Evolutionary conservation across 2,329 filamentous ascomycete species (phyloP).

Genomic region (Knufia fluminis): DNA sequence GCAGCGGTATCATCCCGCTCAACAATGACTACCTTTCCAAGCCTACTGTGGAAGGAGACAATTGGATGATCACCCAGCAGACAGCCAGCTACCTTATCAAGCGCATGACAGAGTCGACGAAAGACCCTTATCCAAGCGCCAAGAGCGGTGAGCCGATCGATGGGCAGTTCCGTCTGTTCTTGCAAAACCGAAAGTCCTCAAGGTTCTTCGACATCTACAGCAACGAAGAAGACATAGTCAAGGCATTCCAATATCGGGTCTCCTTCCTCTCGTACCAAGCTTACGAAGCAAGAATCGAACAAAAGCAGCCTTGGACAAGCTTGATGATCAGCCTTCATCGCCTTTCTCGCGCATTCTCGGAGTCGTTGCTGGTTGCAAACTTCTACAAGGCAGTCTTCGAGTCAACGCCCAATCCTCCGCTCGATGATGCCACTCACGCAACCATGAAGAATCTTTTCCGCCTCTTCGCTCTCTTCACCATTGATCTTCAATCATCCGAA

Average conservation of each 20-base stretch:
- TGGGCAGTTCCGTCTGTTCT: slow-evolving; percentile 32
- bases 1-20: slow-evolving; percentile 43
- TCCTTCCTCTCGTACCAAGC: slow-evolving; percentile 32
- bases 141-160: slow-evolving; percentile 33
- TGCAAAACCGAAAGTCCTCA: slow-evolving; percentile 17
- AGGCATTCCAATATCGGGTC: slow-evolving; percentile 38
- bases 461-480: slow-evolving; percentile 40
- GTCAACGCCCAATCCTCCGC: slow-evolving; percentile 18
- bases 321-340: slow-evolving; percentile 30
- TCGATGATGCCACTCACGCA: slow-evolving; percentile 23
- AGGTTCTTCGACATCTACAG: slow-evolving; percentile 25
- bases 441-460: slow-evolving; percentile 38
- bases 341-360: slow-evolving; percentile 37
- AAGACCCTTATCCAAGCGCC: slow-evolving; percentile 23
- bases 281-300: slow-evolving; percentile 36
- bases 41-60: slow-evolving; percentile 48
- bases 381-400: slow-evolving; percentile 35
- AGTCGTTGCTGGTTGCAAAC: slow-evolving; percentile 40
- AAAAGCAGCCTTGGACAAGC: slow-evolving; percentile 41
- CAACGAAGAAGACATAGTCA: slow-evolving; percentile 33
- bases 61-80: slow-evolving; percentile 51
- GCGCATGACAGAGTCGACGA: slow-evolving; percentile 37
- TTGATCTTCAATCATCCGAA: slow-evolving; percentile 37
- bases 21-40: slow-evolving; percentile 45
- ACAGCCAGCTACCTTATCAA: slow-evolving; percentile 44